These are phyloP conservation scores for Diaporthe capsici DNA, from an alignment of 2,329 filamentous ascomycete genomes.

Conservation along the genomic window DNA sequence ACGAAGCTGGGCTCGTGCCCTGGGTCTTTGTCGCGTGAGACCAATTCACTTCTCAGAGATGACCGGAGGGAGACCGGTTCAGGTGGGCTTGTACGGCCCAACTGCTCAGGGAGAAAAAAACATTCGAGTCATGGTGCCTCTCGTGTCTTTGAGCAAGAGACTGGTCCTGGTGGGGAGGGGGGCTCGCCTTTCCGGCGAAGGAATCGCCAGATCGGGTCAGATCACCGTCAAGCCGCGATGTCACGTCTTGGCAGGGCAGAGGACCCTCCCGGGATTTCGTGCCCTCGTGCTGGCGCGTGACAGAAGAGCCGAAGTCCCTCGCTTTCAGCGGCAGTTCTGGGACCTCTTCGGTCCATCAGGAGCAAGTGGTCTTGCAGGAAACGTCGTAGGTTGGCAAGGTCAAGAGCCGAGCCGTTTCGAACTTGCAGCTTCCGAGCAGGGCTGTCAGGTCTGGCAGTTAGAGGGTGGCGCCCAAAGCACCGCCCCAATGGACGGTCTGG, in stretches of 20 bases:
- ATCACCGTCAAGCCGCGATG: slow-evolving; percentile 8
- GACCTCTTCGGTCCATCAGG: not conserved
- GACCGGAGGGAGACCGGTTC: not conserved
- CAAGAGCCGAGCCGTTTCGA: slow-evolving; percentile 32
- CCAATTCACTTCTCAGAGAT: not conserved
- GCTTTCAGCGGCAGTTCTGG: not conserved
- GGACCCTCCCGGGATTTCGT: slow-evolving; percentile 7
- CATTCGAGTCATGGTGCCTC: slow-evolving; percentile 29
- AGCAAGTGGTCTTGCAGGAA: slow-evolving; percentile 27
- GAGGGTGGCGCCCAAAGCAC: slow-evolving; percentile 23
- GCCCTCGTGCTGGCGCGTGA: not conserved
- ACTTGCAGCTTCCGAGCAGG: slow-evolving; percentile 21
- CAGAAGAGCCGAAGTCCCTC: slow-evolving; percentile 10
- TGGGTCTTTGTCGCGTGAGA: not conserved
- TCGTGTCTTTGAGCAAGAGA: slow-evolving; percentile 8
- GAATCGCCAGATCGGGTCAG: slow-evolving; percentile 23
- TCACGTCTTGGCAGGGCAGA: slow-evolving; percentile 32
- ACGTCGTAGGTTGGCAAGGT: slow-evolving; percentile 30
- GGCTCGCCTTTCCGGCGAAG: slow-evolving; percentile 9
- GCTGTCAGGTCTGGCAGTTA: not conserved
- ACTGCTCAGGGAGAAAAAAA: slow-evolving; percentile 16
- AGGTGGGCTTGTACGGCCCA: not conserved
- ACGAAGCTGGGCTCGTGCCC: not conserved
- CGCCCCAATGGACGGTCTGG: slow-evolving; percentile 21
- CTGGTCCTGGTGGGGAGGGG: slow-evolving; percentile 20